Evolutionary conservation across 2,329 filamentous ascomycete genomes (phyloP).

Genomic region (Pseudogymnoascus sp.): DNA sequence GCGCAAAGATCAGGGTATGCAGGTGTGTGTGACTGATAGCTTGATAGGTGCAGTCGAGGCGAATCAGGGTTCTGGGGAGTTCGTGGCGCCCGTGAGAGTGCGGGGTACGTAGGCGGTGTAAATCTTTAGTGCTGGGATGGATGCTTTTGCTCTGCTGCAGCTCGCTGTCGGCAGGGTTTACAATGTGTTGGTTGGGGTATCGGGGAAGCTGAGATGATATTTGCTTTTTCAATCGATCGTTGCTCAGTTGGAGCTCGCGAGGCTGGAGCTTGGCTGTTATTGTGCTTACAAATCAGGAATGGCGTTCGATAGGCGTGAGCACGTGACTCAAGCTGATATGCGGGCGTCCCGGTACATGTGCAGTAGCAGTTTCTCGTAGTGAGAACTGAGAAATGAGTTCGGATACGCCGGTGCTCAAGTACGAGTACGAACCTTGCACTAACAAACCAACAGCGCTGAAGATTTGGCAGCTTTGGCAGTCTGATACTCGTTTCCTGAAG

Average conservation of each 20-base stretch:
- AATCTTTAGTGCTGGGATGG: background rate
- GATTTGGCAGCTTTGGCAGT: background rate
- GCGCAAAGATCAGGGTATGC: background rate
- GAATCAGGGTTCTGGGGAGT: background rate
- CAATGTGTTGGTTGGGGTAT: background rate
- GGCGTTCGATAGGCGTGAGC: background rate
- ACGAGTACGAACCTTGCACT: background rate
- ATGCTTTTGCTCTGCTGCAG: background rate
- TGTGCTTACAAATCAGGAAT: constrained; percentile 3
- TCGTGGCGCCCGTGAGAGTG: background rate
- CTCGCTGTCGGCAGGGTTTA: background rate
- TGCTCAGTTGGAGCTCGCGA: background rate
- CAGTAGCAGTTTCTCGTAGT: background rate
- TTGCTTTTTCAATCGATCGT: constrained; percentile 1
- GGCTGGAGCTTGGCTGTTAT: background rate
- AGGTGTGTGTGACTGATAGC: background rate
- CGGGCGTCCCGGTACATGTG: background rate
- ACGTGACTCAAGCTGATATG: background rate
- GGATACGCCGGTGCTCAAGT: background rate
- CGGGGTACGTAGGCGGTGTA: constrained; percentile 3
- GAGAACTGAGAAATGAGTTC: background rate
- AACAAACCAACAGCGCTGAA: background rate
- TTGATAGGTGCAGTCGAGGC: background rate
- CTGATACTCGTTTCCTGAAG: background rate
- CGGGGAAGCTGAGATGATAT: background rate